phyloP scores from a whole-genome alignment of 257 asterid species.

The Henckelia pumila region DNA sequence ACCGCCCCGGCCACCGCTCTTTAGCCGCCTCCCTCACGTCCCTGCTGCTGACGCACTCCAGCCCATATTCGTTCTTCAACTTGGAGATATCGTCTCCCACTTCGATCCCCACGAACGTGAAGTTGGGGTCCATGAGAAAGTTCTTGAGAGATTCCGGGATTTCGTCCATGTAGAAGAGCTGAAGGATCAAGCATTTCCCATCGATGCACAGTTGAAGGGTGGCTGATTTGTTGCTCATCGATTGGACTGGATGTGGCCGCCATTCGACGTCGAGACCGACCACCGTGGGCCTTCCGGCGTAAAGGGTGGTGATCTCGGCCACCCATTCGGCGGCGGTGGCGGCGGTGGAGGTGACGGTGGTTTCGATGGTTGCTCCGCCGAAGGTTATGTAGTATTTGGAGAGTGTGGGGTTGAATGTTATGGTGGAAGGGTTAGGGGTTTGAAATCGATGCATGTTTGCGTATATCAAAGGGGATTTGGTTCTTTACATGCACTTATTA shows the following conservation, averaged over 20 bases:
- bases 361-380: slow-evolving; percentile 50
- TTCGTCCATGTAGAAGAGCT: slow-evolving; percentile 56
- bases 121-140: slow-evolving; percentile 44
- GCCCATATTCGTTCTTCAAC: slow-evolving; percentile 49
- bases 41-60: slow-evolving; percentile 32
- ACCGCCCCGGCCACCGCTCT: slow-evolving; percentile 48
- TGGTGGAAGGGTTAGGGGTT: slow-evolving; percentile 14
- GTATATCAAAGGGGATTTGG: too few relatives aligned
- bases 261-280: slow-evolving; percentile 76
- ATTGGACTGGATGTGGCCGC: slow-evolving; percentile 38
- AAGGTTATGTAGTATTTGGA: slow-evolving; percentile 41
- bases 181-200: slow-evolving; percentile 52
- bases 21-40: slow-evolving; percentile 43
- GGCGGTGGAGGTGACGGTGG: slow-evolving; percentile 52
- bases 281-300: slow-evolving; percentile 30
- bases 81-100: slow-evolving; percentile 49
- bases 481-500: too few relatives aligned
- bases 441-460: not conserved
- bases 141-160: slow-evolving; percentile 38
- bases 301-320: slow-evolving; percentile 26
- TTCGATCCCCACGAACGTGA: slow-evolving; percentile 60
- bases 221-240: slow-evolving; percentile 59
- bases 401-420: slow-evolving; percentile 25
- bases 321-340: slow-evolving; percentile 48
- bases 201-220: slow-evolving; percentile 62